Conservation (phyloP, 176 grass and related monocot genomes). For the Rhynchospora pubera region DNA sequence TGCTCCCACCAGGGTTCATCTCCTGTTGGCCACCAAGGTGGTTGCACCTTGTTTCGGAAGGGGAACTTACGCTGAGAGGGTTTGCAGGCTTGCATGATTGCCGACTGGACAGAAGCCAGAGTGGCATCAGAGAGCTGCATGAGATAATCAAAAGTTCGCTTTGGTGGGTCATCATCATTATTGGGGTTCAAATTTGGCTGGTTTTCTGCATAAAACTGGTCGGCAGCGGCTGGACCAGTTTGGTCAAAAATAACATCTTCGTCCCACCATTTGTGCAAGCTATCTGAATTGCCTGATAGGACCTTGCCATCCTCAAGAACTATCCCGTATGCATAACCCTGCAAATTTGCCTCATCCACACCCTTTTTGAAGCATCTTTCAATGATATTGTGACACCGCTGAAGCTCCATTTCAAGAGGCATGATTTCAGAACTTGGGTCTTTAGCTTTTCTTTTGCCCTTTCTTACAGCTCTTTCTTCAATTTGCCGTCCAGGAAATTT, state of each 20-base stretch:
- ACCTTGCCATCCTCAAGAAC: background rate
- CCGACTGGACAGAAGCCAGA: conserved; percentile 50
- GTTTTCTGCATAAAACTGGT: conserved; percentile 40
- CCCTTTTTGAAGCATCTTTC: background rate
- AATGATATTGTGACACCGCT: background rate
- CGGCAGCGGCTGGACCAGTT: conserved; percentile 32
- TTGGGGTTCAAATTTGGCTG: background rate
- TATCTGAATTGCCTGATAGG: conserved; percentile 36
- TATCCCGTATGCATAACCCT: conserved; percentile 6
- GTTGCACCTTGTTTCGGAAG: conserved; percentile 33
- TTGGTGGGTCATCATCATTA: conserved; percentile 2
- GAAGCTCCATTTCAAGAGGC: background rate
- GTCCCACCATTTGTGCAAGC: conserved; percentile 54
- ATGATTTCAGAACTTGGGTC: background rate
- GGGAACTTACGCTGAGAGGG: conserved; percentile 53
- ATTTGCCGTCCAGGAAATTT: background rate
- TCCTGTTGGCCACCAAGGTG: conserved; percentile 60
- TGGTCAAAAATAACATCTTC: conserved; percentile 51
- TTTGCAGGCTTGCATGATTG: conserved; percentile 44
- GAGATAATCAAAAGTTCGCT: conserved; percentile 24
- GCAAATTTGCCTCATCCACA: background rate
- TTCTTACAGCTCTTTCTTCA: background rate
- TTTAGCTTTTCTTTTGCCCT: background rate
- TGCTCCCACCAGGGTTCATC: conserved; percentile 46
- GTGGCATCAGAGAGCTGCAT: conserved; percentile 47